Evolutionary conservation across 805 yeast genomes (phyloP), one percentile per base, ranked within the genome.

Genomic region (Lipomyces yamanashiensis): DNA sequence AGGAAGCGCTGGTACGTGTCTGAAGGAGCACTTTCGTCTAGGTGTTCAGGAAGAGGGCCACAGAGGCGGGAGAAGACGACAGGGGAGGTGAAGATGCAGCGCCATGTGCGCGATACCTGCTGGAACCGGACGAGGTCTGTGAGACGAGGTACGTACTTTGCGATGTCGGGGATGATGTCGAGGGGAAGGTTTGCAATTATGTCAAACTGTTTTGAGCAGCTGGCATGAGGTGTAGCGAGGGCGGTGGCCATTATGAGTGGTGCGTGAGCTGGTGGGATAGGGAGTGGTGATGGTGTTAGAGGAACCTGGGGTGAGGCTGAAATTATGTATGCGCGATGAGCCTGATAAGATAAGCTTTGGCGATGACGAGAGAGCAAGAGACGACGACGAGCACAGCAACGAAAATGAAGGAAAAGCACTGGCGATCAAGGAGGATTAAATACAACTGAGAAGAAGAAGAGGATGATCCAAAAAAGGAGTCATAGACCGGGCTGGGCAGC

Each of bases 61-160:
- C 45, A 62, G 36, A 65, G 41, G 10, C 44, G 40, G 37, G 66
- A 45, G 61, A 54, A 65, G 17, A 65, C 51, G 61, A 62, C 50
- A 9, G 68, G 59, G 34, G 61, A 54, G 48, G 69, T 59, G 64
- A 66, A 66, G 45, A 64, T 64, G 37, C 55, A 41, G 21, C 52
- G 62, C 69, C 69, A 66, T 9, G 62, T 19, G 17, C 54, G 48
- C 40, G 59, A 63, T n/a, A 66, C 69, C 43, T 12, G 58, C 48
- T 66, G 69, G 52, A 56, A 64, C 19, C 52, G 52, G n/a, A 66
- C 28, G 21, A 66, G 57, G 51, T 66, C 69, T 4, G 69, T 59
- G 28, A 51, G 48, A 12, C 68, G 57, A 7, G 69, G 68, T 4
- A 66, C 55, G 55, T 66, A 47, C 68, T 64, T 56, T 10, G 53